phyloP scores from a whole-genome alignment of 495 filamentous ascomycete species.

The Penicillium odoratum region DNA sequence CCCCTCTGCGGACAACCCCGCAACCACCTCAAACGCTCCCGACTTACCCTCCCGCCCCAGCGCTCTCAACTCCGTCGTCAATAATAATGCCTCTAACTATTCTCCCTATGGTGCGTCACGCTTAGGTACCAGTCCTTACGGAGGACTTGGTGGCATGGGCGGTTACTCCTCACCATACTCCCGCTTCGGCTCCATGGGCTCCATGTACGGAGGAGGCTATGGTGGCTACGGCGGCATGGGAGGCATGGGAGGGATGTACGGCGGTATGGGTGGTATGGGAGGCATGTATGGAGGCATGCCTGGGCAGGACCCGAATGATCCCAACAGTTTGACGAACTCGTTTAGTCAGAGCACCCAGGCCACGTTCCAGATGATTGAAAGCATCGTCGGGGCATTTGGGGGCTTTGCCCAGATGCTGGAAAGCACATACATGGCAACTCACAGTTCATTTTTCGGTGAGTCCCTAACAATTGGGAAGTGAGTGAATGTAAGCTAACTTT shows the following conservation, averaged over 20 bases:
- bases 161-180: slow-evolving; percentile 65
- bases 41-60: slow-evolving; percentile 79
- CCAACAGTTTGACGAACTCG: slow-evolving; percentile 85
- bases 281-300: slow-evolving; percentile 59
- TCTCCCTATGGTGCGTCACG: slow-evolving; percentile 70
- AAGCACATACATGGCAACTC: slow-evolving; percentile 99
- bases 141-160: slow-evolving; percentile 43
- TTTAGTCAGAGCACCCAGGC: slow-evolving; percentile 91
- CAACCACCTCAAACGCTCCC: slow-evolving; percentile 57
- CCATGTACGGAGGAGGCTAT: slow-evolving; percentile 59
- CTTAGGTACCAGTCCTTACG: slow-evolving; percentile 53
- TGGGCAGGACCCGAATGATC: slow-evolving; percentile 78
- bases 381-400: slow-evolving; percentile 92
- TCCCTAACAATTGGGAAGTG: slow-evolving; percentile 5
- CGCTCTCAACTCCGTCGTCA: slow-evolving; percentile 72
- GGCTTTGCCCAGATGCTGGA: slow-evolving; percentile 99
- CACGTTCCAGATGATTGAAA: slow-evolving; percentile 99
- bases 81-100: slow-evolving; percentile 80
- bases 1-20: slow-evolving; percentile 40
- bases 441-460: slow-evolving; percentile 97
- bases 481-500: slow-evolving; percentile 14
- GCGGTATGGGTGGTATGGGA: slow-evolving; percentile 39
- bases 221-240: slow-evolving; percentile 56
- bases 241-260: slow-evolving; percentile 56
- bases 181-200: slow-evolving; percentile 60